phyloP scores from a whole-genome alignment of 805 yeast species.

The Isabelozyma heimii region DNA sequence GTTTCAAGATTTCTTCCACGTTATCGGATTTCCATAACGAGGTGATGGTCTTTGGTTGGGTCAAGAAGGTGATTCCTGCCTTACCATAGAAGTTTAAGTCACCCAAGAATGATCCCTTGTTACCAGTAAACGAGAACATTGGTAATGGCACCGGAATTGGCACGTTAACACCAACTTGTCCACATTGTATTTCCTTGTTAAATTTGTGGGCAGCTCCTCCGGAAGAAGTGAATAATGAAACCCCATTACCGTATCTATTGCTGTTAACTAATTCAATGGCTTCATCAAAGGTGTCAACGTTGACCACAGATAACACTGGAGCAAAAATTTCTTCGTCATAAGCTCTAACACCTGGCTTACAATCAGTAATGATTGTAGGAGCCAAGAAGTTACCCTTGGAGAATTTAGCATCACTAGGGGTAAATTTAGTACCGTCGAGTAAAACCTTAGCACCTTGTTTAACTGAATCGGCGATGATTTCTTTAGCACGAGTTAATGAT shows the following conservation, averaged over 20 bases:
- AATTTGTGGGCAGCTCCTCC: slow-evolving; percentile 72
- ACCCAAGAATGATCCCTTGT: slow-evolving; percentile 72
- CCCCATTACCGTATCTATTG: slow-evolving; percentile 66
- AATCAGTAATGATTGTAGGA: slow-evolving; percentile 62
- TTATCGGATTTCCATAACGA: slow-evolving; percentile 60
- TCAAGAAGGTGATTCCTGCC: slow-evolving; percentile 68
- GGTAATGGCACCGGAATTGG: slow-evolving; percentile 83
- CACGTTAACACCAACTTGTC: slow-evolving; percentile 76
- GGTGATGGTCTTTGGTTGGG: slow-evolving; percentile 75
- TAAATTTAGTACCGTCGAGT: slow-evolving; percentile 60
- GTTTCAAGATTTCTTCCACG: slow-evolving; percentile 46
- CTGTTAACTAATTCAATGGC: slow-evolving; percentile 63
- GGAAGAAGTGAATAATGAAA: slow-evolving; percentile 64
- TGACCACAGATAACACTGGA: slow-evolving; percentile 66
- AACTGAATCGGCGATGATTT: slow-evolving; percentile 53
- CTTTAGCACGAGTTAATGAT: slow-evolving; percentile 51
- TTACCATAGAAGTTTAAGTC: slow-evolving; percentile 79
- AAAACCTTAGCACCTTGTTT: slow-evolving; percentile 60
- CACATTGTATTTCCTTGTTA: slow-evolving; percentile 65
- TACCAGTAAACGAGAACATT: slow-evolving; percentile 78
- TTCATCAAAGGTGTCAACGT: slow-evolving; percentile 63
- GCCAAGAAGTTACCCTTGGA: slow-evolving; percentile 67
- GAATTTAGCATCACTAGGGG: slow-evolving; percentile 35
- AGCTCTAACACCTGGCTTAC: slow-evolving; percentile 66
- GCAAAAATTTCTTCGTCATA: slow-evolving; percentile 76